phyloP scores from a whole-genome alignment of 441 rosid genomes.

The Populus tomentosa region DNA sequence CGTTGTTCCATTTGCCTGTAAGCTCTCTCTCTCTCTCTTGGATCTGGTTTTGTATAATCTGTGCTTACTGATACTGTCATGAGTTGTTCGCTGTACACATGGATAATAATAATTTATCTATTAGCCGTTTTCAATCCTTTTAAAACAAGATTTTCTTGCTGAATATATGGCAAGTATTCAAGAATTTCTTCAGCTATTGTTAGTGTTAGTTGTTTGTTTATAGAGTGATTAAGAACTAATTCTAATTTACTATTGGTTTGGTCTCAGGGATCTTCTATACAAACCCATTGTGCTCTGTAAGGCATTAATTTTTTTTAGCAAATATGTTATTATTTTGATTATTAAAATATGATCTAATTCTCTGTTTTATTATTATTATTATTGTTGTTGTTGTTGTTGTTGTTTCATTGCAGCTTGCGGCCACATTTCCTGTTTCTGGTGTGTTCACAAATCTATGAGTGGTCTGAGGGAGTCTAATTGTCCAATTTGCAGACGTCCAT shows the following conservation, averaged over 20 bases:
- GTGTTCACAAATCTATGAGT: slow-evolving; percentile 64
- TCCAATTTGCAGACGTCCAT: slow-evolving; percentile 65
- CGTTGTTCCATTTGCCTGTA: slow-evolving; percentile 40
- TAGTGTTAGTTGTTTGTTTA: neutral
- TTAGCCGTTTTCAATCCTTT: neutral
- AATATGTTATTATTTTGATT: neutral
- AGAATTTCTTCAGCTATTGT: neutral
- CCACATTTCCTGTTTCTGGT: slow-evolving; percentile 91
- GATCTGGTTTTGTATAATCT: neutral
- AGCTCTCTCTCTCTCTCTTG: slow-evolving; percentile 8
- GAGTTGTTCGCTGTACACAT: neutral
- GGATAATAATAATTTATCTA: neutral
- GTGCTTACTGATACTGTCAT: neutral
- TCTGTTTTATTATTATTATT: too few relatives aligned
- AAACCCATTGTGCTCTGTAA: slow-evolving; percentile 80
- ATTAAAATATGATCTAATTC: neutral
- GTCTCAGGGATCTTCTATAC: slow-evolving; percentile 77
- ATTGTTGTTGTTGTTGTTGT: too few relatives aligned
- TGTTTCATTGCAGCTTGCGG: slow-evolving; percentile 66
- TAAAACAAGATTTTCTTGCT: neutral
- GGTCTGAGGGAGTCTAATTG: slow-evolving; percentile 34
- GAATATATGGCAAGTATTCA: neutral
- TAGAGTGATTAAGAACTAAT: slow-evolving; percentile 2
- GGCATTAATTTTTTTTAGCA: slow-evolving; percentile 18
- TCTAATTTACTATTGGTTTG: slow-evolving; percentile 1